Evolutionary conservation across 805 yeast species (phyloP).

Genomic region (Lipomyces spencermartinsiae): DNA sequence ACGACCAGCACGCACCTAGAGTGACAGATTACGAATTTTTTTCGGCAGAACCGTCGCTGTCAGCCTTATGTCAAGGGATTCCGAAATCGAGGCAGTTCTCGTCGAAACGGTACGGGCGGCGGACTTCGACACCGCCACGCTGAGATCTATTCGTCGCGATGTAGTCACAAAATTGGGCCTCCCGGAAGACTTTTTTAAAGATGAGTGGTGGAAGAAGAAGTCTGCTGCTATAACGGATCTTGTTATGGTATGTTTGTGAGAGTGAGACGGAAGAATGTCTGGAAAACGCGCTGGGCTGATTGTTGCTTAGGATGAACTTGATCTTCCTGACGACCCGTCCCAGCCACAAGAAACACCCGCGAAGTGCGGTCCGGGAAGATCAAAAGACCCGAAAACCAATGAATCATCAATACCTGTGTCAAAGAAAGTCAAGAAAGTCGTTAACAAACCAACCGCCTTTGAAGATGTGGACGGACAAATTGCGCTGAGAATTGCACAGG

Average conservation of each 20-base stretch:
- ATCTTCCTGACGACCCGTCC: neutral
- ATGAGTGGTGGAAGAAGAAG: conserved; percentile 30
- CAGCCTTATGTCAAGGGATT: conserved; percentile 3
- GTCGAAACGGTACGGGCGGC: conserved; percentile 29
- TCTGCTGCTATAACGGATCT: conserved; percentile 32
- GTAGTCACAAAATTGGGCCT: conserved; percentile 34
- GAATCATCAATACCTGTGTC: neutral
- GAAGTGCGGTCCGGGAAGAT: neutral
- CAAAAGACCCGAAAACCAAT: neutral
- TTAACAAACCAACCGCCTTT: neutral
- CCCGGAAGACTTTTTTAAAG: conserved; percentile 34
- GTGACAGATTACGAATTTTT: too few species aligned
- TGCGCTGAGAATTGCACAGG: neutral
- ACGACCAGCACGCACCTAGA: too few species aligned
- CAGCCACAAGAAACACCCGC: too few species aligned
- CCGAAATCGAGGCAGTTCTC: conserved; percentile 19
- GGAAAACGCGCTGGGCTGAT: neutral
- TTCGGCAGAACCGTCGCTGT: neutral
- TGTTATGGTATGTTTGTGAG: conserved; percentile 25
- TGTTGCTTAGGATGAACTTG: neutral
- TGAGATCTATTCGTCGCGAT: conserved; percentile 30
- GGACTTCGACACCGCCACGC: conserved; percentile 38
- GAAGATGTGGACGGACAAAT: neutral
- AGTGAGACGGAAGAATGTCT: neutral
- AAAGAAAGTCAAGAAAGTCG: neutral